phyloP scores from a whole-genome alignment of 257 asterid genomes.

The Scutellaria galericulata region DNA sequence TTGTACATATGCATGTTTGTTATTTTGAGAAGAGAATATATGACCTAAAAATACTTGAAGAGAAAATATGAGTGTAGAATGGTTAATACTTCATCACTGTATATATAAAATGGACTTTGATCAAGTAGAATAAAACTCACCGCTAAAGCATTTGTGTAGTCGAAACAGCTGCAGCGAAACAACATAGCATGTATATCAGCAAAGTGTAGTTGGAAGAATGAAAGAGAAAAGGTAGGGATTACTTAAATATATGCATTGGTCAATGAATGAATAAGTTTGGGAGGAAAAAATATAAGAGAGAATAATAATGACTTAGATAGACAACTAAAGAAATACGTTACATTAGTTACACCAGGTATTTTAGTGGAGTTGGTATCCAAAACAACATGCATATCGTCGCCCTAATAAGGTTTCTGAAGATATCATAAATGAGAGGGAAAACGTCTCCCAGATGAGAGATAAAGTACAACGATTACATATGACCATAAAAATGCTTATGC shows the following conservation, averaged over 20 bases:
- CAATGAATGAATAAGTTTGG: neutral
- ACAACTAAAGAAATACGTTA: neutral
- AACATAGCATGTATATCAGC: conserved; percentile 29
- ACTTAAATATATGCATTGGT: conserved; percentile 12
- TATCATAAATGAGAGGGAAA: neutral
- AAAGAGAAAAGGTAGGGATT: conserved; percentile 20
- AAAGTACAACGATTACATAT: neutral
- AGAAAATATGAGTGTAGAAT: conserved; percentile 11
- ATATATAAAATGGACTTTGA: conserved; percentile 12
- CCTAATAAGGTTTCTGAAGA: conserved; percentile 13
- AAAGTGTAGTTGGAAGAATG: conserved; percentile 10
- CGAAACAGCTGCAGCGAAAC: conserved; percentile 86
- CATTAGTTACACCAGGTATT: neutral
- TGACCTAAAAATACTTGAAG: neutral
- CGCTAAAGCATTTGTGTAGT: conserved; percentile 96
- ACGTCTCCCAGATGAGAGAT: neutral
- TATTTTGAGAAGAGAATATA: conserved; percentile 1
- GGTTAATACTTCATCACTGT: conserved; percentile 9
- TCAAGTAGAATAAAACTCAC: conserved; percentile 60
- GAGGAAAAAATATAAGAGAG: neutral
- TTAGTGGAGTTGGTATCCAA: conserved; percentile 8
- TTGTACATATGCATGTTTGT: neutral
- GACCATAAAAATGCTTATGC: conserved; percentile 13
- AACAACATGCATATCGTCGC: conserved; percentile 9
- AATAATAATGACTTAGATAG: neutral